Conservation (phyloP, 768 basidiomycete genomes). For the Tylopilus subfusipes region DNA sequence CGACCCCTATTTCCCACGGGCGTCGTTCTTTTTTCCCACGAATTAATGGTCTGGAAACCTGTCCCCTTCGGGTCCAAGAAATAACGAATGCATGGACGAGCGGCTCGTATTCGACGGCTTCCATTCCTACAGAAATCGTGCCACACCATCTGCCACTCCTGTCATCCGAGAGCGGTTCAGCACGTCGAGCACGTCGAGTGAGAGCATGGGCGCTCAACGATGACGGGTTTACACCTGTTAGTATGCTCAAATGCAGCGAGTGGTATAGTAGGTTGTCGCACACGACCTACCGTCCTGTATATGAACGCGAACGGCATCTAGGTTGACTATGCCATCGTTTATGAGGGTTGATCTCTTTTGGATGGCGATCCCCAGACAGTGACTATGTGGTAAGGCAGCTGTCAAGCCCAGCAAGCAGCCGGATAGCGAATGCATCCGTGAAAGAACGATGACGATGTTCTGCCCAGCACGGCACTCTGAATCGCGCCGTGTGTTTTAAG, state of each 20-base stretch:
- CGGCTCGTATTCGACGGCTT: conserved; percentile 16
- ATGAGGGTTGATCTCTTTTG: conserved; percentile 11
- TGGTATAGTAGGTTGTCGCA: not conserved
- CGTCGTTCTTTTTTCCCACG: no score
- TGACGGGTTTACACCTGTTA: not conserved
- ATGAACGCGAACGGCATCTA: conserved; percentile 13
- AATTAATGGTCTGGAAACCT: no score
- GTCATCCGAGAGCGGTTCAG: conserved; percentile 13
- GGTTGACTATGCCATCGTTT: conserved; percentile 16
- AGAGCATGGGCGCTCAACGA: not conserved
- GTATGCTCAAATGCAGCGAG: conserved; percentile 4
- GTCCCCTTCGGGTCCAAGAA: no score
- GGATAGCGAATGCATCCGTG: no score
- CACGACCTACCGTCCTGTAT: conserved; percentile 8
- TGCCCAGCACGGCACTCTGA: no score
- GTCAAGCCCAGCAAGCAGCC: no score
- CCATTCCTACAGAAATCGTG: conserved; percentile 23
- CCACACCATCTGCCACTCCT: conserved; percentile 24
- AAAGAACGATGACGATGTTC: no score
- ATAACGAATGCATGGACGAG: no score
- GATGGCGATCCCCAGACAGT: conserved; percentile 17
- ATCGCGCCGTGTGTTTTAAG: no score
- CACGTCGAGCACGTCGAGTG: conserved; percentile 6
- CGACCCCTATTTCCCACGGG: no score
- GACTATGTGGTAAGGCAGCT: conserved; percentile 1